A percentile compares a stretch with the other conserved stretches of the same genome.
Conservation (phyloP, 495 filamentous ascomycete genomes). For the Penicillium roqueforti region DNA sequence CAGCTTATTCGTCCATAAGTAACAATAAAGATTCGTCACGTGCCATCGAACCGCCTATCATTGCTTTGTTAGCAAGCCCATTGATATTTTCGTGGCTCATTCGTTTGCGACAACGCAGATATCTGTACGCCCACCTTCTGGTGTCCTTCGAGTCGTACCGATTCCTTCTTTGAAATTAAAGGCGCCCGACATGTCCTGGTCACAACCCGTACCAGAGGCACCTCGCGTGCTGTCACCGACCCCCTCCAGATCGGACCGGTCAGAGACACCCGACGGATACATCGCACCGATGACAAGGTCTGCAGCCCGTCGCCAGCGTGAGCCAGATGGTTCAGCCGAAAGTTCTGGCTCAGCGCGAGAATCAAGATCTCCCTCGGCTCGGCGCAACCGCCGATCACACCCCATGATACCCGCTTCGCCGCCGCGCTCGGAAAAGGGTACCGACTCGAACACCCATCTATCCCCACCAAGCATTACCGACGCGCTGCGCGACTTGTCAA, state of each 20-base stretch:
- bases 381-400: conserved; percentile 35
- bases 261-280: conserved; percentile 49
- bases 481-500: conserved; percentile 67
- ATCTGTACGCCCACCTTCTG: conserved; percentile 44
- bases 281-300: conserved; percentile 62
- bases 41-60: conserved; percentile 20
- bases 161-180: conserved; percentile 46
- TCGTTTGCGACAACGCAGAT: conserved; percentile 22
- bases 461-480: conserved; percentile 57
- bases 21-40: conserved; percentile 3
- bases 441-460: conserved; percentile 62
- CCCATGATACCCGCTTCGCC: conserved; percentile 43
- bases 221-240: conserved; percentile 70
- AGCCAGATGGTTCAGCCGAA: conserved; percentile 42
- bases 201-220: conserved; percentile 53
- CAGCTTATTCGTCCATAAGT: not conserved
- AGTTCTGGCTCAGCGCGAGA: conserved; percentile 11
- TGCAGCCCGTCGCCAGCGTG: conserved; percentile 49
- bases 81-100: conserved; percentile 19
- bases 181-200: conserved; percentile 43
- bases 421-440: conserved; percentile 38
- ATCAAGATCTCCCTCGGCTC: conserved; percentile 8
- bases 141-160: conserved; percentile 42
- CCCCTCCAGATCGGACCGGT: conserved; percentile 57
- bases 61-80: conserved; percentile 23